phyloP scores from a whole-genome alignment of 2,329 filamentous ascomycete genomes.

The Aspergillus hortae region DNA sequence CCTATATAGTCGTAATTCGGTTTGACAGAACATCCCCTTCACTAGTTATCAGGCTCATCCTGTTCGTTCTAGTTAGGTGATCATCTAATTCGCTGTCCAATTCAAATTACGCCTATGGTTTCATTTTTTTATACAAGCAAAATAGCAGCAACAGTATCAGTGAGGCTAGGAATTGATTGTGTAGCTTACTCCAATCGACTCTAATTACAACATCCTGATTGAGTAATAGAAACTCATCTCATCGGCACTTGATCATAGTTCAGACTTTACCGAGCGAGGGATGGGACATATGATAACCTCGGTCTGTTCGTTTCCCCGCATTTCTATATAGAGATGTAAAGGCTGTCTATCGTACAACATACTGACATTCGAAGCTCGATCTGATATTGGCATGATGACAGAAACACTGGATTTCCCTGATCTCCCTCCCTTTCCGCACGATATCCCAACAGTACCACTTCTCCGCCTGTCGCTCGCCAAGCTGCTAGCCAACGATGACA shows the following conservation, averaged over 20 bases:
- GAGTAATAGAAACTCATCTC: neutral
- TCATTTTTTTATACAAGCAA: no score
- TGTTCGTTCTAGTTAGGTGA: no score
- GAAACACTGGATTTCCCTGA: conserved; percentile 19
- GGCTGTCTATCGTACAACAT: neutral
- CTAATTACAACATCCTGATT: no score
- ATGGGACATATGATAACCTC: conserved; percentile 5
- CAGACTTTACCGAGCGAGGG: neutral
- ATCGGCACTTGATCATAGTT: neutral
- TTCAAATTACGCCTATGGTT: no score
- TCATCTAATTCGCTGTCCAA: no score
- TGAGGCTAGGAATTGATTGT: neutral
- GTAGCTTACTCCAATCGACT: neutral
- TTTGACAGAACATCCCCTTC: no score
- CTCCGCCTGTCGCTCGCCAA: conserved; percentile 40
- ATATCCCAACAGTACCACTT: conserved; percentile 43
- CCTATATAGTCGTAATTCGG: no score
- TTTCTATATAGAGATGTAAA: conserved; percentile 4
- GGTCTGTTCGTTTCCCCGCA: conserved; percentile 21
- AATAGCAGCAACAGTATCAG: no score
- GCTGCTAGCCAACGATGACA: conserved; percentile 32
- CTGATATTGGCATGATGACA: neutral
- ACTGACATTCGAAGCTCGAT: no score
- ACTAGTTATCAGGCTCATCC: no score
- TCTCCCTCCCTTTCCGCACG: conserved; percentile 40